A percentile compares a stretch with the other conserved stretches of the same genome.
phyloP scores from a whole-genome alignment of 306 rosid genomes.

The Fragaria iinumae region DNA sequence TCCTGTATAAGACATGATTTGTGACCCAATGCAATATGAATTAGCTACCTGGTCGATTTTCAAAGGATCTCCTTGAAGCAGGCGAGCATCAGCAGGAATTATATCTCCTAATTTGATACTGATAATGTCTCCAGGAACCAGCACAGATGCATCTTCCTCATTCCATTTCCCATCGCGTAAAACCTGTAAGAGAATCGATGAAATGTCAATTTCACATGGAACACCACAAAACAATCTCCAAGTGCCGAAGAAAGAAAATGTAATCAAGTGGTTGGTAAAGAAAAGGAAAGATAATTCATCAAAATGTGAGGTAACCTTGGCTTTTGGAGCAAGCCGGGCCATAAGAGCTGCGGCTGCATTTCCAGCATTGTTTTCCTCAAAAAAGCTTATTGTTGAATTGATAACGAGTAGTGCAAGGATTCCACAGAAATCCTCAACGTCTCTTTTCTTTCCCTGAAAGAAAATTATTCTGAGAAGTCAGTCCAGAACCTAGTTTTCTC shows the following conservation, averaged over 20 bases:
- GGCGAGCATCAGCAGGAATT: constrained; percentile 30
- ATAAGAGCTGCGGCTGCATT: constrained; percentile 32
- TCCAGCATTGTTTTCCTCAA: constrained; percentile 31
- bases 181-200: constrained; percentile 9
- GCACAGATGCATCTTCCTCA: constrained; percentile 28
- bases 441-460: constrained; percentile 23
- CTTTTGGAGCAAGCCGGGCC: constrained; percentile 34
- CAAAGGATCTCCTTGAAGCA: constrained; percentile 28
- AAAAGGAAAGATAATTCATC: neutral
- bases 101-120: constrained; percentile 30
- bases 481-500: neutral
- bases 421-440: constrained; percentile 20
- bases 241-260: neutral
- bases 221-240: neutral
- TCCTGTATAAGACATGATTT: neutral
- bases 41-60: constrained; percentile 25
- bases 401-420: constrained; percentile 18
- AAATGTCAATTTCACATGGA: neutral
- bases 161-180: constrained; percentile 26
- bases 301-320: constrained; percentile 16
- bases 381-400: constrained; percentile 30
- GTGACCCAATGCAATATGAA: neutral
- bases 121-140: constrained; percentile 31
- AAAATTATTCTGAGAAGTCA: neutral
- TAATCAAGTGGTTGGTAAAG: neutral